Evolutionary conservation across 192 early-diverging fungal species (phyloP).

Genomic region (Coemansia asiatica): DNA sequence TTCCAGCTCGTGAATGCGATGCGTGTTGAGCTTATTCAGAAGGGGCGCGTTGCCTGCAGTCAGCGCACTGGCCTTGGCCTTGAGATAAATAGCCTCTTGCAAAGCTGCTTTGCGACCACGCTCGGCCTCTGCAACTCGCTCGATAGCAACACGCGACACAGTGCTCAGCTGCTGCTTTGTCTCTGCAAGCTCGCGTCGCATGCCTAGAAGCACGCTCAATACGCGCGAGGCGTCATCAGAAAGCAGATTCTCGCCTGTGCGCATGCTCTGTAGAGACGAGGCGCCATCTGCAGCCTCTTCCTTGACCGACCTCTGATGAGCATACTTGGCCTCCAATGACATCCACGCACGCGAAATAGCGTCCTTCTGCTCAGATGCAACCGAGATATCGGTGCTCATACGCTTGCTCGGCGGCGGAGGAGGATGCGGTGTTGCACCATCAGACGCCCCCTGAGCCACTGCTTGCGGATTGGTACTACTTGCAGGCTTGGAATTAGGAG

Average conservation of each 20-base stretch:
- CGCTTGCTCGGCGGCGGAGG: slow-evolving; percentile 7
- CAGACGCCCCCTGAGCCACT: not conserved
- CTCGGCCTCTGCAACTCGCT: slow-evolving; percentile 55
- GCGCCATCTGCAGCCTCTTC: not conserved
- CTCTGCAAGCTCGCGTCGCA: slow-evolving; percentile 53
- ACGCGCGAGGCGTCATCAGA: slow-evolving; percentile 22
- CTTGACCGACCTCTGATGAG: slow-evolving; percentile 16
- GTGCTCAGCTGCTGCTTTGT: slow-evolving; percentile 50
- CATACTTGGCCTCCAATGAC: slow-evolving; percentile 34
- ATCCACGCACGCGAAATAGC: slow-evolving; percentile 22
- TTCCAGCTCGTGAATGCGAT: slow-evolving; percentile 52
- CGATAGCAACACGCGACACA: slow-evolving; percentile 49
- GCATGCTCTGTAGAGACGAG: slow-evolving; percentile 20
- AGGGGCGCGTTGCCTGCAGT: slow-evolving; percentile 30
- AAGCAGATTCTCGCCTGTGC: slow-evolving; percentile 13
- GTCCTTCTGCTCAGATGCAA: slow-evolving; percentile 32
- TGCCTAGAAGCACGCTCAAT: slow-evolving; percentile 33
- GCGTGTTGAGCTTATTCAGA: slow-evolving; percentile 33
- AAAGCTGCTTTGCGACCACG: slow-evolving; percentile 50
- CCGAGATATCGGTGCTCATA: slow-evolving; percentile 21
- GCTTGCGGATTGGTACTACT: not conserved
- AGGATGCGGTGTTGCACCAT: not conserved
- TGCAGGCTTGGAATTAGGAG: not conserved
- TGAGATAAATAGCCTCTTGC: slow-evolving; percentile 58
- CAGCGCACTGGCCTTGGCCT: slow-evolving; percentile 53